Evolutionary conservation across 768 basidiomycete genomes (phyloP).

Genomic region (Suillus discolor): DNA sequence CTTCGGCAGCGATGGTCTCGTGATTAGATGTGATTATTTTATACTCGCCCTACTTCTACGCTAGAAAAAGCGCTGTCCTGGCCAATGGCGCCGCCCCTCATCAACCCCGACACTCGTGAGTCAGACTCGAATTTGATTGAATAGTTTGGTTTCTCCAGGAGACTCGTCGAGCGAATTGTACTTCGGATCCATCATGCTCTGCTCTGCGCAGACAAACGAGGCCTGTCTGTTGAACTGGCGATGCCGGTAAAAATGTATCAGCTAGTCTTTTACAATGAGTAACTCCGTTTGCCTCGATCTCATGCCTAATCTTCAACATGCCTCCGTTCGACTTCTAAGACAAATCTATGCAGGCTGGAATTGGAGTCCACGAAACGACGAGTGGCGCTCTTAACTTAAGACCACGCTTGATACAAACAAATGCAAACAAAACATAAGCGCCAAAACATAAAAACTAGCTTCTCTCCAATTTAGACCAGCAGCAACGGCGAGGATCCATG

Average conservation of each 20-base stretch:
- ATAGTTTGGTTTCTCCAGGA: background rate
- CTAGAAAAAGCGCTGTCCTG: too few species aligned
- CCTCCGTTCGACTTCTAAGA: background rate
- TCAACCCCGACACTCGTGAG: too few species aligned
- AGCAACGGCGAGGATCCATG: slow-evolving; percentile 30
- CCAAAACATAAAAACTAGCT: background rate
- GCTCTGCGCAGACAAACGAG: background rate
- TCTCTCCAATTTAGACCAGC: background rate
- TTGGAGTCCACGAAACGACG: background rate
- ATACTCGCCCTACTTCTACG: too few species aligned
- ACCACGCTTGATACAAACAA: background rate
- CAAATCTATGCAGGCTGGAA: background rate
- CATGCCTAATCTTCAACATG: background rate
- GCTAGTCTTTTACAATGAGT: background rate
- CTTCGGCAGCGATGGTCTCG: background rate
- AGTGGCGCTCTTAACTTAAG: too few species aligned
- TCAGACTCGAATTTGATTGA: too few species aligned
- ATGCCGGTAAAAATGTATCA: background rate
- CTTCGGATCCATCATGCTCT: background rate
- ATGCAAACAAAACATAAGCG: background rate
- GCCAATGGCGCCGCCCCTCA: too few species aligned
- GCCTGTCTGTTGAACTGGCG: background rate
- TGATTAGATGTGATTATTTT: background rate
- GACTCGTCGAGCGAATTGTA: too few species aligned
- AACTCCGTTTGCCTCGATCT: background rate